Evolutionary conservation across 257 asterid genomes (phyloP).

Genomic region (Solanum appendiculatum): DNA sequence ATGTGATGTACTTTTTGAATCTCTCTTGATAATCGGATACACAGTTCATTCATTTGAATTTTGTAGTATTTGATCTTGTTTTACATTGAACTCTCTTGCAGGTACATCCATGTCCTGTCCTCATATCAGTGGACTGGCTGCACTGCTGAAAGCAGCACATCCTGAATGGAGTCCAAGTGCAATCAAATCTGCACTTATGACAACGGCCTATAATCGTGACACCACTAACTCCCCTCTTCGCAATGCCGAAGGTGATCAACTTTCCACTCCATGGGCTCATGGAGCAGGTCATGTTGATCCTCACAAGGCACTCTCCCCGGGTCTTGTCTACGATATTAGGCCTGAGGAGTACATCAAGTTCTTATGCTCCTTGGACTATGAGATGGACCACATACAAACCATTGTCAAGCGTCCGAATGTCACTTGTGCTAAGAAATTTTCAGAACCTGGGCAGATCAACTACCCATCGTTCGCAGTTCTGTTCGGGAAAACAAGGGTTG

Average conservation of each 20-base stretch:
- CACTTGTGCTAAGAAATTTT: constrained; percentile 43
- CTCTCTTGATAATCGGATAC: background rate
- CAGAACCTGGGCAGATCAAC: constrained; percentile 71
- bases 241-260: constrained; percentile 23
- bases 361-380: constrained; percentile 40
- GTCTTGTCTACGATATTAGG: constrained; percentile 28
- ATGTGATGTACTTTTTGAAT: background rate
- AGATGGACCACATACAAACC: constrained; percentile 26
- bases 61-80: background rate
- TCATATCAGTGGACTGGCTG: constrained; percentile 43
- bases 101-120: constrained; percentile 58
- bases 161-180: constrained; percentile 43
- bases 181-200: constrained; percentile 45
- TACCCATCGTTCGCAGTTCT: constrained; percentile 74
- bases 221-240: constrained; percentile 27
- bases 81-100: background rate
- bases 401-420: constrained; percentile 43
- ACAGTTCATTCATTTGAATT: background rate
- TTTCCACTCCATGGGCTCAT: constrained; percentile 25
- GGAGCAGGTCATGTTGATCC: constrained; percentile 50
- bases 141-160: constrained; percentile 38
- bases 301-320: constrained; percentile 34
- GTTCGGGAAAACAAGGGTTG: constrained; percentile 57
- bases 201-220: constrained; percentile 34
- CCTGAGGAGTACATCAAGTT: constrained; percentile 27